These are phyloP conservation scores for Neurospora discreta DNA, from an alignment of 495 filamentous ascomycete genomes.

Conservation along the genomic window DNA sequence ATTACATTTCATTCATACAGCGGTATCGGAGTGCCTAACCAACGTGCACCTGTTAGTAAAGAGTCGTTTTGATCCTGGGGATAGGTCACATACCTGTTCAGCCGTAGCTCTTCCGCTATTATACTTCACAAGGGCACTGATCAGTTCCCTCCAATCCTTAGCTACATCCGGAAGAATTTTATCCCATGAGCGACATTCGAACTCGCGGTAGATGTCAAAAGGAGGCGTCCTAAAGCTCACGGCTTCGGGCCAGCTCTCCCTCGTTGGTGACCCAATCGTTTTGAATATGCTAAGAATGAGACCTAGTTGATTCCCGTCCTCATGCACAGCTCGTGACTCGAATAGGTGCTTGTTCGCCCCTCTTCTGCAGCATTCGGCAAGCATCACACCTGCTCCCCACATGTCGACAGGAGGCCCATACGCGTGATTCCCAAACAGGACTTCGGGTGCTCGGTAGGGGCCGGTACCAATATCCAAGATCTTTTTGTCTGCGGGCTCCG, in stretches of 20 bases:
- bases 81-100: slow-evolving; percentile 5
- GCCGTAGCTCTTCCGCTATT: slow-evolving; percentile 10
- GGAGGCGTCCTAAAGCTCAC: slow-evolving; percentile 35
- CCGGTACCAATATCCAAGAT: slow-evolving; percentile 91
- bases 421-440: slow-evolving; percentile 68
- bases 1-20: neutral
- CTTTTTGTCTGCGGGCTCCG: slow-evolving; percentile 58
- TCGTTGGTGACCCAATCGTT: slow-evolving; percentile 73
- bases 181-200: slow-evolving; percentile 22
- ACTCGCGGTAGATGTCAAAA: slow-evolving; percentile 42
- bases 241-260: slow-evolving; percentile 62
- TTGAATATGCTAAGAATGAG: slow-evolving; percentile 85
- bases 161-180: slow-evolving; percentile 7
- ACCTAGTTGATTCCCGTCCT: slow-evolving; percentile 83
- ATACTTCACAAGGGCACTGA: slow-evolving; percentile 8
- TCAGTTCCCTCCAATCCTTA: slow-evolving; percentile 8
- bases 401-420: slow-evolving; percentile 70
- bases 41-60: neutral
- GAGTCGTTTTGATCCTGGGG: neutral
- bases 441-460: slow-evolving; percentile 79
- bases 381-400: slow-evolving; percentile 80
- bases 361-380: slow-evolving; percentile 53
- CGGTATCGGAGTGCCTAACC: neutral
- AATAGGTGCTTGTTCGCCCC: slow-evolving; percentile 52
- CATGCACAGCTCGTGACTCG: slow-evolving; percentile 54